These are phyloP conservation scores for Diaporthe humulicola DNA, from an alignment of 2,329 filamentous ascomycete genomes.

Conservation along the genomic window DNA sequence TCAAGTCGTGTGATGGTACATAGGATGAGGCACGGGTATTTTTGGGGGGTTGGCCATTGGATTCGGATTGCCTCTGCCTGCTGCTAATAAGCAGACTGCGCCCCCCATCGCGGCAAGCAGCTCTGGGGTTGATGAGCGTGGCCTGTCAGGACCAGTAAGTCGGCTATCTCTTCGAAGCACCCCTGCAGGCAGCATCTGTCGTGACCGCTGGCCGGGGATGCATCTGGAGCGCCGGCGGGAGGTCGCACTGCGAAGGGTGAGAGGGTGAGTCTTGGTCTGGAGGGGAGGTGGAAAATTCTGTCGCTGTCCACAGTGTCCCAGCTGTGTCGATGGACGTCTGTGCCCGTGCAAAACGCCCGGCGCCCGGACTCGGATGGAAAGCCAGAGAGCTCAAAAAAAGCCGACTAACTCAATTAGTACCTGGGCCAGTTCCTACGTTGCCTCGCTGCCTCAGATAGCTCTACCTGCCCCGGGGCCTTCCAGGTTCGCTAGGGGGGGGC, in stretches of 20 bases:
- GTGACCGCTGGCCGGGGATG: constrained; percentile 3
- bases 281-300: constrained; percentile 17
- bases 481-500: background rate
- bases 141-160: background rate
- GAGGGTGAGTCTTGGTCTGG: background rate
- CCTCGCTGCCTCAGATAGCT: background rate
- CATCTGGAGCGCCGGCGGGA: background rate
- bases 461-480: background rate
- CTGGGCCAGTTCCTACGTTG: background rate
- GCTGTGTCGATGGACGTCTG: constrained; percentile 6
- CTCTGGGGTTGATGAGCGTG: constrained; percentile 1
- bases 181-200: constrained; percentile 3
- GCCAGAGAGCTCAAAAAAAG: constrained; percentile 1
- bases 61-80: constrained; percentile 12
- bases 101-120: background rate
- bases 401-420: background rate
- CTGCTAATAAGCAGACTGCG: constrained; percentile 28
- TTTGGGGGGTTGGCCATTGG: constrained; percentile 10
- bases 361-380: constrained; percentile 4
- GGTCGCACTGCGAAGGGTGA: background rate
- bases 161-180: background rate
- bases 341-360: constrained; percentile 9
- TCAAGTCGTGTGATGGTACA: background rate
- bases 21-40: constrained; percentile 15
- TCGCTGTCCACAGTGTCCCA: constrained; percentile 19